phyloP scores from a whole-genome alignment of 176 grass and related monocot genomes.

The Avena insularis region DNA sequence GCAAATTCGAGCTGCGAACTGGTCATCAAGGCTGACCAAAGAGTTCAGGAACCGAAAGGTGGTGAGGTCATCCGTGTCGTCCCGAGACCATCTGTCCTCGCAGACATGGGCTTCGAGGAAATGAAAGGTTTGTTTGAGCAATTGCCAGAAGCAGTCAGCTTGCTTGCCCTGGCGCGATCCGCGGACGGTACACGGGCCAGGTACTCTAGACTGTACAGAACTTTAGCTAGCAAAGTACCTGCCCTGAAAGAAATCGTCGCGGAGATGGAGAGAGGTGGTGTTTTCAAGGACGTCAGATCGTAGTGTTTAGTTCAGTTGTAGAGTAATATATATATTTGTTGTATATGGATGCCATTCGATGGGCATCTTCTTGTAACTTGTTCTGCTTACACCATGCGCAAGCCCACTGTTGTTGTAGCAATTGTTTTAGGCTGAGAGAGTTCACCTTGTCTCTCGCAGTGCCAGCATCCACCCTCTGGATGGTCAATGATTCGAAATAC shows the following conservation, averaged over 20 bases:
- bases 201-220: slow-evolving; percentile 98
- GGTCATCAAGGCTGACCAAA: slow-evolving; percentile 82
- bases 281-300: slow-evolving; percentile 88
- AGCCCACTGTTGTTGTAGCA: slow-evolving; percentile 53
- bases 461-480: neutral
- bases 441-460: slow-evolving; percentile 8
- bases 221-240: slow-evolving; percentile 89
- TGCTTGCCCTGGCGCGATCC: slow-evolving; percentile 93
- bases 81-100: slow-evolving; percentile 82
- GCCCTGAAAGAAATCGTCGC: slow-evolving; percentile 86
- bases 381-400: slow-evolving; percentile 38
- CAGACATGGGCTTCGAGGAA: slow-evolving; percentile 86
- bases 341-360: slow-evolving; percentile 52
- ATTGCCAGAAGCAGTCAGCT: slow-evolving; percentile 92
- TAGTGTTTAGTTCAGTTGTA: slow-evolving; percentile 53
- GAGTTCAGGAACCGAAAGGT: slow-evolving; percentile 87
- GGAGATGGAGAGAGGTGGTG: slow-evolving; percentile 81
- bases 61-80: slow-evolving; percentile 83
- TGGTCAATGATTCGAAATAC: slow-evolving; percentile 1
- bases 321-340: slow-evolving; percentile 46
- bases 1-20: slow-evolving; percentile 88
- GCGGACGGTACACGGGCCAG: slow-evolving; percentile 93
- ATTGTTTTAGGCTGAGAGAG: slow-evolving; percentile 42
- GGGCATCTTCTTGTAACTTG: slow-evolving; percentile 39
- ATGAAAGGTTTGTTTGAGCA: slow-evolving; percentile 77